Percentiles rank a stretch among this genome's conserved stretches.
Evolutionary conservation across 495 filamentous ascomycete genomes (phyloP).

Genomic region (Recurvomyces mirabilis): DNA sequence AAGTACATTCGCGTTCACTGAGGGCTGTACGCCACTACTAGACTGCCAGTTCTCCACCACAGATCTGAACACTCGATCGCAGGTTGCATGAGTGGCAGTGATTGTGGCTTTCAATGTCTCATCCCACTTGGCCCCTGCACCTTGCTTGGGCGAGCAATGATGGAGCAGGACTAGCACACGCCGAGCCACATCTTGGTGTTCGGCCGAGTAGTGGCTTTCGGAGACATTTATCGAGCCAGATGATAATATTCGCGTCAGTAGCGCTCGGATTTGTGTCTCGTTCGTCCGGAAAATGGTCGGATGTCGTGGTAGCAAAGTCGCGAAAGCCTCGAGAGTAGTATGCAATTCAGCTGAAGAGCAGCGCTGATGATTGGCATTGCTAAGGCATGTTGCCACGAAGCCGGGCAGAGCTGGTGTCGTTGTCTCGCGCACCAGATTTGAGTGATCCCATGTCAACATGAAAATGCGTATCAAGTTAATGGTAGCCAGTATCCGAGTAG

Average conservation of each 20-base stretch:
- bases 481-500: constrained; percentile 60
- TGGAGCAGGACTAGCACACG: constrained; percentile 57
- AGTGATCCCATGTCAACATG: constrained; percentile 65
- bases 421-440: constrained; percentile 73
- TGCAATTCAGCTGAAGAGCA: constrained; percentile 40
- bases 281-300: constrained; percentile 71
- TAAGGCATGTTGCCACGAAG: constrained; percentile 62
- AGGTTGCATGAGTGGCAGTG: constrained; percentile 50
- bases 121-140: constrained; percentile 60
- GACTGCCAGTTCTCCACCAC: constrained; percentile 71
- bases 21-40: constrained; percentile 26
- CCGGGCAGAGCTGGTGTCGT: constrained; percentile 69
- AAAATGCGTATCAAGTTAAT: constrained; percentile 73
- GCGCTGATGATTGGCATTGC: constrained; percentile 28
- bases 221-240: constrained; percentile 36
- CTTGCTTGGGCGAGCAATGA: constrained; percentile 64
- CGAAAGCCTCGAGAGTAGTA: constrained; percentile 51
- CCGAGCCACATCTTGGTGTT: constrained; percentile 38
- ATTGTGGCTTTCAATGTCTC: constrained; percentile 49
- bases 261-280: constrained; percentile 49
- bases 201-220: constrained; percentile 9
- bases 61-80: constrained; percentile 63
- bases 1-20: constrained; percentile 16
- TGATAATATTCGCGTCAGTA: constrained; percentile 46
- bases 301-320: constrained; percentile 59